These are phyloP conservation scores for Stentor coeruleus DNA, from an alignment of 73 alveolate species.

Conservation along the genomic window DNA sequence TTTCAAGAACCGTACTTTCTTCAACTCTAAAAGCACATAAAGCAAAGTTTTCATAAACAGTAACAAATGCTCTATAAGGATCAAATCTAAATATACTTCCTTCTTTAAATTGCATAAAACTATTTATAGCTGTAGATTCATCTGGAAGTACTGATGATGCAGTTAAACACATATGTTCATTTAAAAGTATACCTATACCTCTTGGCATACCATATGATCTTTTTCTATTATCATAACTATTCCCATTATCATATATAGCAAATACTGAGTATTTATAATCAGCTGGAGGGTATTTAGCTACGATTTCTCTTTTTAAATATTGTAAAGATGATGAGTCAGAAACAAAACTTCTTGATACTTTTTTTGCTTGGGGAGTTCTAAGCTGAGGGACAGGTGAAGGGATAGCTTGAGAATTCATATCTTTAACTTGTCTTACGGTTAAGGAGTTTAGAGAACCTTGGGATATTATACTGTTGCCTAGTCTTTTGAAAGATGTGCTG, in stretches of 20 bases:
- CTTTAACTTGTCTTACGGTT: neutral
- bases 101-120: neutral
- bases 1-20: neutral
- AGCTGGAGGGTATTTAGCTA: slow-evolving; percentile 4
- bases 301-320: neutral
- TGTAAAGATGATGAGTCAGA: neutral
- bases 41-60: neutral
- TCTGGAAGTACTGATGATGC: neutral
- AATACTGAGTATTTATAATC: neutral
- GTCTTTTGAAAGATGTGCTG: neutral
- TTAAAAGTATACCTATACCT: slow-evolving; percentile 5
- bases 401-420: neutral
- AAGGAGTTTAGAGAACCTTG: neutral
- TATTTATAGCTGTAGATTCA: neutral
- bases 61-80: slow-evolving; percentile 8
- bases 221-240: neutral
- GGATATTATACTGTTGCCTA: slow-evolving; percentile 24
- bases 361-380: neutral
- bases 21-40: neutral
- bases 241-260: slow-evolving; percentile 8
- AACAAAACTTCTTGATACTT: neutral
- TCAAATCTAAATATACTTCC: slow-evolving; percentile 1
- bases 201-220: neutral
- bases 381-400: neutral
- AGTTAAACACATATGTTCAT: neutral